Percentiles rank a stretch among this genome's conserved stretches.
These are phyloP conservation scores for Helotiales sp. DNA, from an alignment of 2,329 filamentous ascomycete genomes.

Conservation along the genomic window DNA sequence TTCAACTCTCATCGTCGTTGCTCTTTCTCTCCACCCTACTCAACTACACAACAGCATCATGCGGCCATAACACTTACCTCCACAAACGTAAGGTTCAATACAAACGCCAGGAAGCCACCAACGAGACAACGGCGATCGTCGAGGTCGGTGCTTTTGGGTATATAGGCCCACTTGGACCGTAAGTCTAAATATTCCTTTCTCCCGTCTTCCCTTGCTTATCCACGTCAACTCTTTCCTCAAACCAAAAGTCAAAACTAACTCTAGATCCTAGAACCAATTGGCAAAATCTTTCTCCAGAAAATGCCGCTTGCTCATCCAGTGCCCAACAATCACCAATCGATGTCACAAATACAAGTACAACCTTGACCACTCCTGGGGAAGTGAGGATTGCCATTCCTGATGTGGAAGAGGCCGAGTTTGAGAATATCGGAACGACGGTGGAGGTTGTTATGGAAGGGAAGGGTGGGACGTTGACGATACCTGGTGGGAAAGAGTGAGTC, in stretches of 20 bases:
- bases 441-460: constrained; percentile 26
- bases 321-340: constrained; percentile 24
- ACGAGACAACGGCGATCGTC: constrained; percentile 9
- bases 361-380: constrained; percentile 1
- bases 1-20: neutral
- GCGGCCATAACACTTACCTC: constrained; percentile 21
- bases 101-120: constrained; percentile 6
- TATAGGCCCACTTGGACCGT: constrained; percentile 20
- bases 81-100: constrained; percentile 14
- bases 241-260: constrained; percentile 6
- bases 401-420: constrained; percentile 20
- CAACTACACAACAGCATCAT: constrained; percentile 19
- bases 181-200: too few species aligned
- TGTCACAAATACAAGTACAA: constrained; percentile 8
- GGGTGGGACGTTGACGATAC: constrained; percentile 6
- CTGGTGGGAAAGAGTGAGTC: constrained; percentile 11
- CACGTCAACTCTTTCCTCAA: neutral
- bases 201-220: neutral
- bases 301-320: constrained; percentile 15
- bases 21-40: constrained; percentile 11
- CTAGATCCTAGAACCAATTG: constrained; percentile 16
- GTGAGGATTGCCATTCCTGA: constrained; percentile 15
- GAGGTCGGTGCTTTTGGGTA: constrained; percentile 21
- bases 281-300: constrained; percentile 13
- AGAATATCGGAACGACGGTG: constrained; percentile 25